A percentile compares a stretch with the other conserved stretches of the same genome.
phyloP scores from a whole-genome alignment of 768 basidiomycete species.

The Calocera viscosa region DNA sequence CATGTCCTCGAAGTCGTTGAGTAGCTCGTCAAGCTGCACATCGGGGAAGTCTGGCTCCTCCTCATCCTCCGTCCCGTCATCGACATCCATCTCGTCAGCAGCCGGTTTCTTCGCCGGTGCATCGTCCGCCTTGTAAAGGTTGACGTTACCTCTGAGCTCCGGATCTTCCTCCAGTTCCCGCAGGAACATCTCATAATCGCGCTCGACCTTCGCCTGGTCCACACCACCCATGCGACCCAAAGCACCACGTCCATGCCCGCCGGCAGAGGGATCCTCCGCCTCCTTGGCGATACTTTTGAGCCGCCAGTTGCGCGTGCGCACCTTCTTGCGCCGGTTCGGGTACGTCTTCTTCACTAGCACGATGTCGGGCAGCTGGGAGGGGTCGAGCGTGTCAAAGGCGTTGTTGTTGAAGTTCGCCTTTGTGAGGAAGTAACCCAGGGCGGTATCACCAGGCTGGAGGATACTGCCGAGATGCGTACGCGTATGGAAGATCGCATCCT shows the following conservation, averaged over 20 bases:
- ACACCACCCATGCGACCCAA: constrained; percentile 81
- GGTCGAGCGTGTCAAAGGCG: constrained; percentile 54
- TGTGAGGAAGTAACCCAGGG: constrained; percentile 77
- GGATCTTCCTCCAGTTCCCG: constrained; percentile 89
- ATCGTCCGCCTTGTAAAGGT: constrained; percentile 59
- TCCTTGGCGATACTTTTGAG: constrained; percentile 88
- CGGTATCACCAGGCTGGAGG: constrained; percentile 90
- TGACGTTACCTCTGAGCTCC: constrained; percentile 75
- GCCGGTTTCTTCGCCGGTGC: constrained; percentile 22
- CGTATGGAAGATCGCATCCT: constrained; percentile 82
- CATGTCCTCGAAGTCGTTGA: constrained; percentile 90
- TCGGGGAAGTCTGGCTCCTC: constrained; percentile 84
- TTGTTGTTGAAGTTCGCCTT: constrained; percentile 89
- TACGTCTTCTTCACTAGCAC: constrained; percentile 92
- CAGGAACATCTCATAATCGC: constrained; percentile 94
- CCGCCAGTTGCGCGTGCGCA: constrained; percentile 70
- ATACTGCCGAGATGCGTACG: constrained; percentile 90
- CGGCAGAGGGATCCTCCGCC: constrained; percentile 52
- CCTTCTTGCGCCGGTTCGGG: constrained; percentile 87
- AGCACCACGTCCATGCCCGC: constrained; percentile 51
- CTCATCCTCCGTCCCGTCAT: constrained; percentile 37
- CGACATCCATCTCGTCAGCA: constrained; percentile 21
- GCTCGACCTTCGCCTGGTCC: constrained; percentile 84
- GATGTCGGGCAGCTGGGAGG: constrained; percentile 69
- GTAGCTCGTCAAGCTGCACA: constrained; percentile 65